Percentiles rank a stretch among this genome's conserved stretches.
phyloP scores from a whole-genome alignment of 306 rosid genomes.

The Prunus mira region DNA sequence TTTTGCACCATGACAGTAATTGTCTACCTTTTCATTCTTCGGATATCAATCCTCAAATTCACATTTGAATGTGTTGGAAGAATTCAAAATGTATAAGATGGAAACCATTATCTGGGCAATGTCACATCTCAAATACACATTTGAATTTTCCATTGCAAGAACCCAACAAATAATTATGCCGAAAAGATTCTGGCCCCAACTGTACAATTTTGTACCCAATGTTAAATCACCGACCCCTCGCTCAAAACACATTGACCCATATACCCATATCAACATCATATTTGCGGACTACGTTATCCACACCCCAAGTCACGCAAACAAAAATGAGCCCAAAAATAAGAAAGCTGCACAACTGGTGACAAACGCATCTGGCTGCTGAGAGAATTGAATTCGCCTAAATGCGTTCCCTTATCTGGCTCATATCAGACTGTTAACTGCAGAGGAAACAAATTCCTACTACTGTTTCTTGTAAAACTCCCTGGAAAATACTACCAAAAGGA shows the following conservation, averaged over 20 bases:
- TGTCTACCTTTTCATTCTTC: not conserved
- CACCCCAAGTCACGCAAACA: constrained; percentile 25
- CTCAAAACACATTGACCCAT: constrained; percentile 23
- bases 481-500: constrained; percentile 33
- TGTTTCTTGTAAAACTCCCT: constrained; percentile 33
- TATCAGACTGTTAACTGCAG: constrained; percentile 32
- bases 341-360: constrained; percentile 13
- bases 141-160: constrained; percentile 27
- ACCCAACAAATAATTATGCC: constrained; percentile 23
- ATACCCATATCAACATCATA: constrained; percentile 33
- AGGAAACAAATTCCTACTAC: constrained; percentile 40
- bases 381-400: constrained; percentile 20
- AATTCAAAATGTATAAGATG: not conserved
- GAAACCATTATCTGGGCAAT: not conserved
- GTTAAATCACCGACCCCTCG: constrained; percentile 31
- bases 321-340: constrained; percentile 34
- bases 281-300: constrained; percentile 33
- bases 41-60: not conserved
- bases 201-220: constrained; percentile 54
- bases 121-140: constrained; percentile 2
- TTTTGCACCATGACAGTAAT: too few relatives aligned
- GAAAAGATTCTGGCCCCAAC: constrained; percentile 23
- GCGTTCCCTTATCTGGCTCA: constrained; percentile 33
- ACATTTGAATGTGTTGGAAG: not conserved
- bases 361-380: constrained; percentile 20